Percentiles rank a stretch among this genome's conserved stretches.
phyloP scores from a whole-genome alignment of 2,329 filamentous ascomycete species.

The Clarireedia monteithiana region DNA sequence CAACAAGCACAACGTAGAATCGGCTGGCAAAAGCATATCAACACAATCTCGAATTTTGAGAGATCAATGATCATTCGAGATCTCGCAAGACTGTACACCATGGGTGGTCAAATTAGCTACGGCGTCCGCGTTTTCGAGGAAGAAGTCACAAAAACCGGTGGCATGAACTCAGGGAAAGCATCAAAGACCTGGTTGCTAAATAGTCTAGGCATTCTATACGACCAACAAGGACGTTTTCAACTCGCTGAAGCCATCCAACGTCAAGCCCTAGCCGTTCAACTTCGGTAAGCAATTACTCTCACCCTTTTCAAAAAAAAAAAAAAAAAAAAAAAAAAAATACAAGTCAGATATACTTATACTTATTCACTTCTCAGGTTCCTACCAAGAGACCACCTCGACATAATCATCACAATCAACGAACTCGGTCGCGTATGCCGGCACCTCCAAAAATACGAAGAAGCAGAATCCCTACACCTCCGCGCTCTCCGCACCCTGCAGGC shows the following conservation, averaged over 20 bases:
- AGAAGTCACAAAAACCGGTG: constrained; percentile 7
- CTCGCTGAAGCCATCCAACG: constrained; percentile 6
- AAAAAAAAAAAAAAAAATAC: too few species aligned
- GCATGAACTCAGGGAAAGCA: constrained; percentile 5
- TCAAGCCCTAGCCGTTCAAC: constrained; percentile 7
- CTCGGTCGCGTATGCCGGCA: constrained; percentile 6
- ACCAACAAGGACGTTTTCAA: constrained; percentile 6
- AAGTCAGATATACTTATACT: neutral
- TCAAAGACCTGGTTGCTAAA: constrained; percentile 6
- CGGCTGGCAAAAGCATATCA: neutral
- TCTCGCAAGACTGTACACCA: constrained; percentile 4
- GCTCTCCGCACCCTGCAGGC: neutral
- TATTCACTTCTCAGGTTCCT: neutral
- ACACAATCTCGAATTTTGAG: constrained; percentile 5
- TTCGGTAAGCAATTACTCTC: neutral
- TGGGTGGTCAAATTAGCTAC: constrained; percentile 5
- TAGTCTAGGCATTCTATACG: constrained; percentile 8
- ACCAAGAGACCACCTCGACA: constrained; percentile 4
- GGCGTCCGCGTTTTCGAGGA: constrained; percentile 6
- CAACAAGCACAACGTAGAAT: constrained; percentile 5
- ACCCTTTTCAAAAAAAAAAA: too few species aligned
- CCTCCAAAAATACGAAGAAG: constrained; percentile 3
- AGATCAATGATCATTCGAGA: constrained; percentile 8
- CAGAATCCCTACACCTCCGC: constrained; percentile 1
- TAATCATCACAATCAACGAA: constrained; percentile 9